These are phyloP conservation scores for Aspergillus felis DNA, from an alignment of 2,329 filamentous ascomycete genomes.

Conservation along the genomic window DNA sequence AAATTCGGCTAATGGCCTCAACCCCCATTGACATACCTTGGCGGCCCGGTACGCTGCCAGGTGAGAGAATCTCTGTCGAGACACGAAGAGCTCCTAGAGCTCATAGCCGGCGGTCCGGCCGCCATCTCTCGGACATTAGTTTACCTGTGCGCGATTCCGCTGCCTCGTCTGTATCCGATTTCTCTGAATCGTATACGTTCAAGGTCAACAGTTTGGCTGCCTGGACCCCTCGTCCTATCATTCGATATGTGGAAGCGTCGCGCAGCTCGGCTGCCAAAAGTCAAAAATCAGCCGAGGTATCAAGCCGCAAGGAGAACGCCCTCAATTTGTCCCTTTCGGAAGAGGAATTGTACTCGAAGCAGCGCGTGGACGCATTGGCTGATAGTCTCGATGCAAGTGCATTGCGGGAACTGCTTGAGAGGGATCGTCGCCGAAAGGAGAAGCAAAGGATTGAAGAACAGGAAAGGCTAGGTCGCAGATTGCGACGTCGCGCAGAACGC, in stretches of 20 bases:
- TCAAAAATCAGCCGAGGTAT: conserved; percentile 46
- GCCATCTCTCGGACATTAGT: conserved; percentile 68
- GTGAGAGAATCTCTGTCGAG: conserved; percentile 58
- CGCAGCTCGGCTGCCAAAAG: conserved; percentile 50
- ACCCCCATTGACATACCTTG: conserved; percentile 59
- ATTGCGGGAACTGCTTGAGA: conserved; percentile 82
- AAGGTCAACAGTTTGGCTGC: conserved; percentile 74
- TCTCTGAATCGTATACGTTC: conserved; percentile 72
- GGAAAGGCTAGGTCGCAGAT: conserved; percentile 52
- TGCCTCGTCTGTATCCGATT: conserved; percentile 70
- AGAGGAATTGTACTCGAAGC: conserved; percentile 59
- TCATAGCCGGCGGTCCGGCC: conserved; percentile 54
- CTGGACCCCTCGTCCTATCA: conserved; percentile 79
- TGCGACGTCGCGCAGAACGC: conserved; percentile 49
- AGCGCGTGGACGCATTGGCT: conserved; percentile 64
- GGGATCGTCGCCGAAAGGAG: conserved; percentile 76
- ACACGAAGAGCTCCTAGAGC: conserved; percentile 44
- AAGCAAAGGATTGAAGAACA: conserved; percentile 69
- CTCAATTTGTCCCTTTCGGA: conserved; percentile 56
- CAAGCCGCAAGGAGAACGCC: conserved; percentile 50
- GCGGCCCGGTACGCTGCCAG: conserved; percentile 58
- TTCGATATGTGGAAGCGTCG: conserved; percentile 68
- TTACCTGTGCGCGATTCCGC: conserved; percentile 71
- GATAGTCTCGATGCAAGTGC: conserved; percentile 82
- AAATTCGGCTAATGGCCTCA: conserved; percentile 80